A percentile compares a stretch with the other conserved stretches of the same genome.
Evolutionary conservation across 1,284 basidiomycete species (phyloP).

Genomic region (Schizophyllum amplum): DNA sequence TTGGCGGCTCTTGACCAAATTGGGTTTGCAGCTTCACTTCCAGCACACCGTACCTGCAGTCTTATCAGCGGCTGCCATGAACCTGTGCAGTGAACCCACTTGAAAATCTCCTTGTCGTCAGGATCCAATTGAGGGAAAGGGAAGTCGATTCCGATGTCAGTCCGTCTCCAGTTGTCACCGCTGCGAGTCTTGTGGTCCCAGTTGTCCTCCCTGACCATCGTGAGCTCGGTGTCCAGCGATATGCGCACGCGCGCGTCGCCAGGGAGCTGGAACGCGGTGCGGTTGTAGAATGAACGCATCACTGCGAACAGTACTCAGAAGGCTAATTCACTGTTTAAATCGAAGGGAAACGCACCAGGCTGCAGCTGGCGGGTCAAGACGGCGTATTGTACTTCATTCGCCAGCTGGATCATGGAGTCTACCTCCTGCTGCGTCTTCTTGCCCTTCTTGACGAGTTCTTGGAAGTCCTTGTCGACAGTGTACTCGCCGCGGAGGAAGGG

Average conservation of each 20-base stretch:
- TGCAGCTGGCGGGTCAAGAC: slow-evolving; percentile 77
- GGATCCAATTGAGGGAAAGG: slow-evolving; percentile 77
- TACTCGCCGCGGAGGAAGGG: slow-evolving; percentile 87
- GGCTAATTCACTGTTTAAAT: neutral
- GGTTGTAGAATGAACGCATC: slow-evolving; percentile 98
- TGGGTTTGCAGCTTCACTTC: slow-evolving; percentile 99
- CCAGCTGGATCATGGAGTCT: slow-evolving; percentile 93
- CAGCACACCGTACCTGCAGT: slow-evolving; percentile 70
- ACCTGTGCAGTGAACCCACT: slow-evolving; percentile 38
- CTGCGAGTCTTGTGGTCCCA: slow-evolving; percentile 84
- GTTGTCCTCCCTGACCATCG: slow-evolving; percentile 92
- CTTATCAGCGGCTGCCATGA: neutral
- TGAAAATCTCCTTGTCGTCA: slow-evolving; percentile 91
- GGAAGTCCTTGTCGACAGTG: slow-evolving; percentile 93
- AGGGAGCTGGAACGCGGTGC: slow-evolving; percentile 97
- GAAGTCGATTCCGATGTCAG: slow-evolving; percentile 87
- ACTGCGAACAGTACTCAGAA: slow-evolving; percentile 30
- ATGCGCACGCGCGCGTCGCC: slow-evolving; percentile 97
- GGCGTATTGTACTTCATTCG: slow-evolving; percentile 93
- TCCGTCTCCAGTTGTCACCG: slow-evolving; percentile 89
- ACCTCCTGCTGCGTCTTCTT: slow-evolving; percentile 95
- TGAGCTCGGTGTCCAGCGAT: slow-evolving; percentile 94
- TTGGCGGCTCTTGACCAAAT: slow-evolving; percentile 90
- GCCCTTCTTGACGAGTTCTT: slow-evolving; percentile 81
- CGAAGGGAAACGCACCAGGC: slow-evolving; percentile 58